Evolutionary conservation across 768 basidiomycete species (phyloP).

Genomic region (Gloeophyllum trabeum): DNA sequence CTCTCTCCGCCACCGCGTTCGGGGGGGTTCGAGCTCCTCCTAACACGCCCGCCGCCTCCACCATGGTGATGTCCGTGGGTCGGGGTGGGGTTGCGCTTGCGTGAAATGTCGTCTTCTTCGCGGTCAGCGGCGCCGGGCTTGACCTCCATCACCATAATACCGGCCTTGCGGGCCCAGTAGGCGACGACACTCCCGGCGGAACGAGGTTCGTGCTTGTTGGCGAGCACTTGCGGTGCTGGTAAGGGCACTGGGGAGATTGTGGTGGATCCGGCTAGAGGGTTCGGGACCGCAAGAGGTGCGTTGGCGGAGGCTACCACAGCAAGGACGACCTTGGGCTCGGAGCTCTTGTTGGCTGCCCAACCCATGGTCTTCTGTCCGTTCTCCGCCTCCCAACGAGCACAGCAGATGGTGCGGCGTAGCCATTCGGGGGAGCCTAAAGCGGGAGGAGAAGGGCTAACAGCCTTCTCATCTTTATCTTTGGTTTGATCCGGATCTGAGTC

Average conservation of each 20-base stretch:
- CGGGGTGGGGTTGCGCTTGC: neutral
- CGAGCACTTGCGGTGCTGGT: conserved; percentile 42
- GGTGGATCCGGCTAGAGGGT: conserved; percentile 5
- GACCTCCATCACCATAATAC: conserved; percentile 45
- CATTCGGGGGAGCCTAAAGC: conserved; percentile 70
- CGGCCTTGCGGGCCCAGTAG: conserved; percentile 58
- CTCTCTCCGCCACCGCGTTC: conserved; percentile 4
- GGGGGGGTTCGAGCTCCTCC: conserved; percentile 11
- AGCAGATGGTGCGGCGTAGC: conserved; percentile 77
- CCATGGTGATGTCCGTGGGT: conserved; percentile 10
- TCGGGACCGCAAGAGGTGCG: conserved; percentile 7
- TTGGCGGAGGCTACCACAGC: conserved; percentile 30
- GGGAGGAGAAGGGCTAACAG: conserved; percentile 14
- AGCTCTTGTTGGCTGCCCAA: conserved; percentile 5
- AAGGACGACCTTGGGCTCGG: conserved; percentile 41
- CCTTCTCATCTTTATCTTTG: conserved; percentile 13
- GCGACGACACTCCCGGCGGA: conserved; percentile 51
- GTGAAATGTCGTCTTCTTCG: neutral
- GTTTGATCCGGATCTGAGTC: conserved; percentile 16
- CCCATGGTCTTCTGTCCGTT: conserved; percentile 27
- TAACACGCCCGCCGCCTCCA: conserved; percentile 6
- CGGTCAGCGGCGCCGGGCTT: conserved; percentile 20
- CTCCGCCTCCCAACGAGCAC: conserved; percentile 66
- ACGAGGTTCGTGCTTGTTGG: conserved; percentile 53
- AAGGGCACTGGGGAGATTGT: conserved; percentile 48